Evolutionary conservation across 2,329 filamentous ascomycete species (phyloP).

Genomic region (Sphaerulina vaccinii): DNA sequence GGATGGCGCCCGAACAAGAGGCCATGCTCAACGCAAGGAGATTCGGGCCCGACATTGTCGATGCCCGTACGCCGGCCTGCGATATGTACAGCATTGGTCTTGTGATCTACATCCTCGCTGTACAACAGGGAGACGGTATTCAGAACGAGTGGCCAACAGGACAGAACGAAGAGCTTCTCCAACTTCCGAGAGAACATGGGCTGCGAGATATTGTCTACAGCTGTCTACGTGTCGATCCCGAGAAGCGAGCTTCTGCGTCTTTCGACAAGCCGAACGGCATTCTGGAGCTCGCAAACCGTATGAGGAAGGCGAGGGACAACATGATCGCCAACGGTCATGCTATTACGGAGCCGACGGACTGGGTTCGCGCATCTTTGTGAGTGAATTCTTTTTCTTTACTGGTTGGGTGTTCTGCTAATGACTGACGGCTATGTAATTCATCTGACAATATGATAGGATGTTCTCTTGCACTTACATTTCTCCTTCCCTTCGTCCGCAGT

Average conservation of each 20-base stretch:
- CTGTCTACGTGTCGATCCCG: not conserved
- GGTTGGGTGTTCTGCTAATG: too few relatives aligned
- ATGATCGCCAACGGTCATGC: not conserved
- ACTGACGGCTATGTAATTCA: too few relatives aligned
- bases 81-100: constrained; percentile 21
- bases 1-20: constrained; percentile 14
- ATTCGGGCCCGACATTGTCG: not conserved
- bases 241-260: not conserved
- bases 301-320: not conserved
- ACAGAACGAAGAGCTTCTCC: not conserved
- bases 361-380: not conserved
- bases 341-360: not conserved
- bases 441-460: too few relatives aligned
- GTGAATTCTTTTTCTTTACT: not conserved
- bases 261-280: not conserved
- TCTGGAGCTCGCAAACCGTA: not conserved
- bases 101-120: constrained; percentile 12
- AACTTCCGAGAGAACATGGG: not conserved
- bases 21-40: not conserved
- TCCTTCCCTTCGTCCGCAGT: too few relatives aligned
- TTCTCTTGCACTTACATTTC: too few relatives aligned
- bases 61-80: not conserved
- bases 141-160: not conserved
- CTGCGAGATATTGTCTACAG: not conserved
- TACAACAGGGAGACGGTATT: not conserved